These are phyloP conservation scores for Vanrija sp. DNA, from an alignment of 1,284 basidiomycete genomes.

Conservation along the genomic window DNA sequence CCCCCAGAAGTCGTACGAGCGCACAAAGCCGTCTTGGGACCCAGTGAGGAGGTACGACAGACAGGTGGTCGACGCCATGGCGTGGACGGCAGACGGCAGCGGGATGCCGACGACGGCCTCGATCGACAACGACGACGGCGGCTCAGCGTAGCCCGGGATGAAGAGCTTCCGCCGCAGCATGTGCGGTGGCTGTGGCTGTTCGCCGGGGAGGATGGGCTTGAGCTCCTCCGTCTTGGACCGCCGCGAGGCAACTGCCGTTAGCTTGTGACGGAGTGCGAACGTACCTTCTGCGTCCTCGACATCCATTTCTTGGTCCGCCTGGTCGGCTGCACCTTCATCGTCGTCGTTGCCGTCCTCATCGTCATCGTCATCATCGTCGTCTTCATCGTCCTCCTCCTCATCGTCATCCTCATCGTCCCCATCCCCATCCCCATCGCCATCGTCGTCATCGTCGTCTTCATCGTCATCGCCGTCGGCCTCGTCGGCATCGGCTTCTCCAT, in stretches of 20 bases:
- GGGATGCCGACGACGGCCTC: constrained; percentile 90
- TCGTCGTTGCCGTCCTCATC: constrained; percentile 25
- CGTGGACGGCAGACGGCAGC: constrained; percentile 80
- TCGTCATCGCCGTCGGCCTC: constrained; percentile 13
- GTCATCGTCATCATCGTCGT: constrained; percentile 25
- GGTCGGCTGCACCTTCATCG: constrained; percentile 16
- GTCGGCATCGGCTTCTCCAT: constrained; percentile 18
- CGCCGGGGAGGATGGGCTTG: not conserved
- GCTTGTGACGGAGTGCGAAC: not conserved
- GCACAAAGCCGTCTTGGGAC: constrained; percentile 87
- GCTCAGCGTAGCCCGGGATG: constrained; percentile 21
- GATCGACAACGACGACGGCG: constrained; percentile 67
- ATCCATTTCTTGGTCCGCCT: constrained; percentile 18
- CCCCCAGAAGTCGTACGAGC: constrained; percentile 86
- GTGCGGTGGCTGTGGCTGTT: constrained; percentile 27
- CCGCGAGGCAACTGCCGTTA: not conserved
- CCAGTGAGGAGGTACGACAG: constrained; percentile 86
- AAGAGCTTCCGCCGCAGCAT: constrained; percentile 36
- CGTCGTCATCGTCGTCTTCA: constrained; percentile 19
- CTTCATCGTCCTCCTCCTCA: constrained; percentile 24
- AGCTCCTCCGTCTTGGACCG: not conserved
- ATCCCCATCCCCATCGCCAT: constrained; percentile 22
- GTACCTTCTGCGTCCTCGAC: constrained; percentile 12
- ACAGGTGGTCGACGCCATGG: constrained; percentile 78
- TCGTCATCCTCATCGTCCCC: constrained; percentile 28